phyloP scores from a whole-genome alignment of 2,329 filamentous ascomycete genomes.

The Fusarium algeriense region DNA sequence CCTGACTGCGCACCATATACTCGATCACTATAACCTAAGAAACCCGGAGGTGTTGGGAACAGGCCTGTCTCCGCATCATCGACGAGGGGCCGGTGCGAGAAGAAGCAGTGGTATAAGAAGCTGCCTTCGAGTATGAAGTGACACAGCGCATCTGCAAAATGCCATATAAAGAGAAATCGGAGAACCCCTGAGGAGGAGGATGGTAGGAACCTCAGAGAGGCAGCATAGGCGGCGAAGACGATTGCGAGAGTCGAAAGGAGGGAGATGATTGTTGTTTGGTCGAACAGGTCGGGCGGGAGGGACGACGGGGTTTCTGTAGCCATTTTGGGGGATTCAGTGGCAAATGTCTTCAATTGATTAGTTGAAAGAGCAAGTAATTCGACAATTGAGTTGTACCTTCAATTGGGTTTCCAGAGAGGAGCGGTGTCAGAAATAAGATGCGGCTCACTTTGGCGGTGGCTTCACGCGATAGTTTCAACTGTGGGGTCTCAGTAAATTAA shows the following conservation, averaged over 20 bases:
- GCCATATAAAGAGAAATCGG: slow-evolving; percentile 92
- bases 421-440: slow-evolving; percentile 22
- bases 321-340: slow-evolving; percentile 13
- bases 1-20: slow-evolving; percentile 70
- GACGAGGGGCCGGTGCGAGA: slow-evolving; percentile 63
- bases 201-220: slow-evolving; percentile 63
- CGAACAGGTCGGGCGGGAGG: slow-evolving; percentile 69
- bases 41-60: slow-evolving; percentile 65
- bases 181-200: slow-evolving; percentile 65
- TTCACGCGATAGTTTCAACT: neutral
- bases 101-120: slow-evolving; percentile 96
- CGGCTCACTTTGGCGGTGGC: slow-evolving; percentile 3
- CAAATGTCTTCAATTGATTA: neutral
- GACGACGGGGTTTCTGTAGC: slow-evolving; percentile 40
- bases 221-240: slow-evolving; percentile 60
- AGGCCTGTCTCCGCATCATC: slow-evolving; percentile 46
- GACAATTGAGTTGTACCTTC: neutral
- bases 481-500: neutral
- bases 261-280: slow-evolving; percentile 70
- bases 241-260: slow-evolving; percentile 68
- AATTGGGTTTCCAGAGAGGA: neutral
- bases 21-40: slow-evolving; percentile 59
- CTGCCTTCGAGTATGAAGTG: slow-evolving; percentile 92
- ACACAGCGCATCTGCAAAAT: slow-evolving; percentile 90
- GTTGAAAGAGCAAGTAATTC: neutral